These are phyloP conservation scores for Blastomyces percursus DNA, from an alignment of 2,329 filamentous ascomycete genomes.

Conservation along the genomic window DNA sequence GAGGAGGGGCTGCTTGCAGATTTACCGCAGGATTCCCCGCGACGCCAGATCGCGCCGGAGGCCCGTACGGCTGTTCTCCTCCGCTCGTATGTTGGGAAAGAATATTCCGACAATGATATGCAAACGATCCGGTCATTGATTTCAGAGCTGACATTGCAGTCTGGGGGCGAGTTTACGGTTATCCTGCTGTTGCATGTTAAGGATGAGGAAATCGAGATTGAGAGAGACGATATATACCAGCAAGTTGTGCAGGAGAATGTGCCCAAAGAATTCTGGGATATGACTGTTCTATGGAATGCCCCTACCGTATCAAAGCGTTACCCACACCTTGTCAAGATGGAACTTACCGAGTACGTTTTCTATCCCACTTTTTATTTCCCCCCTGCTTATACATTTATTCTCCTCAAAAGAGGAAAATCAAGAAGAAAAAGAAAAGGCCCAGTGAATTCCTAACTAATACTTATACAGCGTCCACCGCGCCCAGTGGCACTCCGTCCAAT, in stretches of 20 bases:
- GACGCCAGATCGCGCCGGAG: conserved; percentile 23
- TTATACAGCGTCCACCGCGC: conserved; percentile 42
- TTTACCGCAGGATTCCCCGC: conserved; percentile 8
- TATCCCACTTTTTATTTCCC: background rate
- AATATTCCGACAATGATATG: conserved; percentile 69
- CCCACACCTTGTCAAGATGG: conserved; percentile 23
- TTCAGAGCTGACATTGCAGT: conserved; percentile 66
- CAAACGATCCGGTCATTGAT: conserved; percentile 76
- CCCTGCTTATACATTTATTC: background rate
- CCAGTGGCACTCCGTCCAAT: conserved; percentile 64
- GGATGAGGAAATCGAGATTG: conserved; percentile 63
- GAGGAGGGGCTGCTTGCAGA: conserved; percentile 13
- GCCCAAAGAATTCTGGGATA: conserved; percentile 57
- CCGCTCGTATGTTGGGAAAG: conserved; percentile 68
- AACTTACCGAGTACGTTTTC: conserved; percentile 39
- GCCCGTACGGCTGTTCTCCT: conserved; percentile 68
- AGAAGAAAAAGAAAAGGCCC: background rate
- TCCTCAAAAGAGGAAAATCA: no score
- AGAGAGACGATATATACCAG: conserved; percentile 57
- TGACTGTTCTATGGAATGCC: conserved; percentile 65
- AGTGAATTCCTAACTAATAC: conserved; percentile 22
- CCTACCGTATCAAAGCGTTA: conserved; percentile 37
- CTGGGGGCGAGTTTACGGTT: conserved; percentile 76
- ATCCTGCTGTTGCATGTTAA: conserved; percentile 79
- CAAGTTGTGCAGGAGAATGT: conserved; percentile 51